These are phyloP conservation scores for Choricystis sp. DNA, from an alignment of 139 green algal species.

Conservation along the genomic window DNA sequence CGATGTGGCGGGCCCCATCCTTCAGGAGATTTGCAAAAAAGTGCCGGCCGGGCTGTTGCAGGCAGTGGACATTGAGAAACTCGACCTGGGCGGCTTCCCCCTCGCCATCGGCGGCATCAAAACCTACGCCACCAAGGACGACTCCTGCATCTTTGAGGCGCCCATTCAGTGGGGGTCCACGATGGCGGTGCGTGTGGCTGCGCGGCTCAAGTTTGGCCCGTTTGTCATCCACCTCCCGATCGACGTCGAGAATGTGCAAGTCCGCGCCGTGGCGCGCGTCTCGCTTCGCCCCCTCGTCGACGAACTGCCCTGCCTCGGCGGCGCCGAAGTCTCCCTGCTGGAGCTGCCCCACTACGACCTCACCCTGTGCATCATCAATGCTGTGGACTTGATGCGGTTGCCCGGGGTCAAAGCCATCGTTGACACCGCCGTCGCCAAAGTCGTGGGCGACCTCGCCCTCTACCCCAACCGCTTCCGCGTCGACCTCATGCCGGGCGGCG, in stretches of 20 bases:
- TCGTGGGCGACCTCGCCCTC: slow-evolving; percentile 27
- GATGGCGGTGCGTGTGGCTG: not conserved
- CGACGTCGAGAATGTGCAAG: slow-evolving; percentile 16
- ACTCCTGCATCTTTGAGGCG: slow-evolving; percentile 45
- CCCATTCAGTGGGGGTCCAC: slow-evolving; percentile 37
- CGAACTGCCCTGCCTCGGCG: slow-evolving; percentile 53
- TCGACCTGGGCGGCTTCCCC: slow-evolving; percentile 31
- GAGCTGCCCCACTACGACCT: slow-evolving; percentile 39
- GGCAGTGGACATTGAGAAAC: slow-evolving; percentile 22
- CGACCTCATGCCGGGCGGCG: slow-evolving; percentile 48
- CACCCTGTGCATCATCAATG: slow-evolving; percentile 27
- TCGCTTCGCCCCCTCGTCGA: slow-evolving; percentile 49
- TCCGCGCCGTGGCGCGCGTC: slow-evolving; percentile 26
- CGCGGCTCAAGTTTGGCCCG: slow-evolving; percentile 8
- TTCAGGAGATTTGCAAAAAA: slow-evolving; percentile 6
- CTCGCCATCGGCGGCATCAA: slow-evolving; percentile 40
- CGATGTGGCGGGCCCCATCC: slow-evolving; percentile 8
- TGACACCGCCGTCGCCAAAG: slow-evolving; percentile 4
- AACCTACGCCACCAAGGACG: slow-evolving; percentile 36
- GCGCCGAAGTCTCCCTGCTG: slow-evolving; percentile 45
- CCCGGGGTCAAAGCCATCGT: slow-evolving; percentile 30
- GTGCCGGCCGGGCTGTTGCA: slow-evolving; percentile 18
- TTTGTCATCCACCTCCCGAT: slow-evolving; percentile 20
- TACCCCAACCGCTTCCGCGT: slow-evolving; percentile 50
- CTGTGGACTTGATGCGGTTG: slow-evolving; percentile 51